Conservation (phyloP, 768 basidiomycete genomes). For the Pleurotus tuber-regium region DNA sequence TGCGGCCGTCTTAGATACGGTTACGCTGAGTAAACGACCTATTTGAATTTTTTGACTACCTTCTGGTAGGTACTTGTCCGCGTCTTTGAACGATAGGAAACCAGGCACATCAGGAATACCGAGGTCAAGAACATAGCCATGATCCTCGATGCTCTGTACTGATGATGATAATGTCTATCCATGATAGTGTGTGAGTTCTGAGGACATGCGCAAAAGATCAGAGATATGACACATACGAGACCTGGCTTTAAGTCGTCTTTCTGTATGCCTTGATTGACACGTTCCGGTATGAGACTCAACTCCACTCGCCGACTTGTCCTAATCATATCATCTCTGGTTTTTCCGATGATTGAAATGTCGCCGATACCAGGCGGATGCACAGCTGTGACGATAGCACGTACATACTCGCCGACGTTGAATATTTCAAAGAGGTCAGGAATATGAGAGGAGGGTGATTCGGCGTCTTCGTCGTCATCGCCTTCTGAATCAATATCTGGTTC, state of each 20-base stretch:
- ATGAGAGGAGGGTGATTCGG: slow-evolving; percentile 26
- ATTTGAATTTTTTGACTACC: slow-evolving; percentile 40
- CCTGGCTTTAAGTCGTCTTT: slow-evolving; percentile 75
- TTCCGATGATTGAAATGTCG: slow-evolving; percentile 54
- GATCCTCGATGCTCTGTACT: slow-evolving; percentile 87
- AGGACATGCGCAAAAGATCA: not conserved
- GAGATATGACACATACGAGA: slow-evolving; percentile 53
- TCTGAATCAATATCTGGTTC: slow-evolving; percentile 45
- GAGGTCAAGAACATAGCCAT: slow-evolving; percentile 88
- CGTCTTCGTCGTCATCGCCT: slow-evolving; percentile 47
- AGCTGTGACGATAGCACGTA: slow-evolving; percentile 72
- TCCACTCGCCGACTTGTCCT: slow-evolving; percentile 79
- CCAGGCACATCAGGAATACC: slow-evolving; percentile 78
- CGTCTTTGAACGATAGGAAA: slow-evolving; percentile 81
- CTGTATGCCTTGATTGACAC: slow-evolving; percentile 78
- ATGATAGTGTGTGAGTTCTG: slow-evolving; percentile 4
- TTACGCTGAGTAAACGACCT: slow-evolving; percentile 67
- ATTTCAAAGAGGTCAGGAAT: slow-evolving; percentile 74
- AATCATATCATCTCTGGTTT: slow-evolving; percentile 63
- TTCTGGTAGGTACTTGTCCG: slow-evolving; percentile 35
- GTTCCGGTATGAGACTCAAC: slow-evolving; percentile 77
- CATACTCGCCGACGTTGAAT: slow-evolving; percentile 83
- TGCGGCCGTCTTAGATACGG: slow-evolving; percentile 64
- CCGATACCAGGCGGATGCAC: slow-evolving; percentile 67
- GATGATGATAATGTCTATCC: slow-evolving; percentile 72